Base-by-base conservation (phyloP, 257 asterid species). In the Ballota nigra region DNA sequence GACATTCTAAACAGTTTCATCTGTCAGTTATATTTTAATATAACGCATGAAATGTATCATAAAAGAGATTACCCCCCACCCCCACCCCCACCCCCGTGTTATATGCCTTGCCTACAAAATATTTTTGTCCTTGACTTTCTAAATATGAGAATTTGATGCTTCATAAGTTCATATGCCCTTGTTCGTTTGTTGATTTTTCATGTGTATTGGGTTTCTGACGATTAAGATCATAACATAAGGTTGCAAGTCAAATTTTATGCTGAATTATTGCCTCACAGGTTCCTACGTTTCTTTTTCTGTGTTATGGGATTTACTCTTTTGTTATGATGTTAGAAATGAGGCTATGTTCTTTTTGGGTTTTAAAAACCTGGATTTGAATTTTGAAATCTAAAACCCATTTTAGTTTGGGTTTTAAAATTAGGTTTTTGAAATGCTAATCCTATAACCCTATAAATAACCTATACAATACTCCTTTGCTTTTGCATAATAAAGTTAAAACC, bases 211-310 rank as follows among this genome's bases (percentile, higher is more conserved):
- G 3, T 49, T 47, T 16, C 49, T 67, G 72, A 67, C 5, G 47
- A 47, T 29, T 47, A 47, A n/a, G 22, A 47, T n/a, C 55, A n/a
- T 47, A 26, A 28, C 9, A 49, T 47, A 45, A 49, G 49, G 49
- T 67, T 67, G 31, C 47, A 16, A 47, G 24, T 67, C 72, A 66
- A 45, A 24, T 24, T 22, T 24, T 66, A 16, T 49, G 49, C 62
- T 0, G 18, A 47, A 31, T 9, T 49, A 24, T 66, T n/a, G 6
- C 71, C 31, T 26, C 38, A 28, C 20, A 18, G 55, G 3, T 22
- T n/a, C 22, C 29, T 53, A 8, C 1, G 3, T 52, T 18, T 53
- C 6, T 20, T 53, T 20, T 53, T 3, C 13, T 59, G 20, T 59
- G 4, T 29, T 13, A 28, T 53, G 60, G 15, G 26, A 52, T 28